These are phyloP conservation scores for Zasmidium citrigriseum DNA, from an alignment of 2,329 filamentous ascomycete genomes.

Conservation along the genomic window DNA sequence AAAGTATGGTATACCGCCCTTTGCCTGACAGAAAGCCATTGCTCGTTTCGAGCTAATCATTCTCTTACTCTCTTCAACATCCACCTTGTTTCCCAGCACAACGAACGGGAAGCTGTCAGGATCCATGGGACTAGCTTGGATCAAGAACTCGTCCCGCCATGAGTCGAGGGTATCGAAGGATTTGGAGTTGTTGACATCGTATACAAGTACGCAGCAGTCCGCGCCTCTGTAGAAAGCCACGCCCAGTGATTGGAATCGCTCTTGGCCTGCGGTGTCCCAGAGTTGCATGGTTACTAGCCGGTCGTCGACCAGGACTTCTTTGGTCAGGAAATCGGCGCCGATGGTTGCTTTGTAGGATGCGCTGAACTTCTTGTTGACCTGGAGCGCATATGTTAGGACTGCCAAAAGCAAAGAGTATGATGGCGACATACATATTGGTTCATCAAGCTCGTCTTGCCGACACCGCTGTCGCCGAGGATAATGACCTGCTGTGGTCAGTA, in stretches of 20 bases:
- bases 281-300: constrained; percentile 99
- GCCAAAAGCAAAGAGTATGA: not conserved
- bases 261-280: constrained; percentile 97
- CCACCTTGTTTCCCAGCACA: constrained; percentile 98
- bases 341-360: constrained; percentile 99
- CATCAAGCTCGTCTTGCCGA: constrained; percentile 99
- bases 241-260: constrained; percentile 94
- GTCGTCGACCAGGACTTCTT: constrained; percentile 96
- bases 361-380: constrained; percentile 99
- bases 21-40: constrained; percentile 96
- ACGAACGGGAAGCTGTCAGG: constrained; percentile 98
- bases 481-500: constrained; percentile 69
- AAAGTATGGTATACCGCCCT: constrained; percentile 97
- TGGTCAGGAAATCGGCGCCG: constrained; percentile 96
- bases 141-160: constrained; percentile 97
- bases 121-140: constrained; percentile 94
- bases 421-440: constrained; percentile 92
- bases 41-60: constrained; percentile 94
- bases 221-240: constrained; percentile 97
- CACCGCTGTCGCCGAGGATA: constrained; percentile 97
- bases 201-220: constrained; percentile 96
- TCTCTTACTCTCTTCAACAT: constrained; percentile 96
- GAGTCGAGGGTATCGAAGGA: constrained; percentile 98
- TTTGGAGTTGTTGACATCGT: constrained; percentile 99
- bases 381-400: constrained; percentile 13